Conservation (phyloP, 768 basidiomycete genomes). For the Panaeolus cyanescens region DNA sequence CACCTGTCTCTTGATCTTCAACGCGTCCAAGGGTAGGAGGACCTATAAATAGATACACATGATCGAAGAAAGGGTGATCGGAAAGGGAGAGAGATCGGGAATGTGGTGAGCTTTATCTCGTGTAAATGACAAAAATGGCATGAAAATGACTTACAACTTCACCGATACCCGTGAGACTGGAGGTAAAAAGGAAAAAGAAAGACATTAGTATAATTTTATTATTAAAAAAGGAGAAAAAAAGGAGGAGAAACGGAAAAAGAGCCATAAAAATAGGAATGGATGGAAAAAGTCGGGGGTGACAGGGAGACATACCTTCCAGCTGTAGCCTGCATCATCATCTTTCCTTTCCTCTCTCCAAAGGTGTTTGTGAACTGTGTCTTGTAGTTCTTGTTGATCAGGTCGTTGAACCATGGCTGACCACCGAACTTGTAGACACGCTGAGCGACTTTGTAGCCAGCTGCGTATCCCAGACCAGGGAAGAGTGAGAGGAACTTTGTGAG, state of each 20-base stretch:
- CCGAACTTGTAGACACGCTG: slow-evolving; percentile 98
- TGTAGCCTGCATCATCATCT: slow-evolving; percentile 92
- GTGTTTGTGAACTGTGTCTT: slow-evolving; percentile 77
- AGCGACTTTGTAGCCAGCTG: slow-evolving; percentile 95
- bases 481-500: slow-evolving; percentile 78
- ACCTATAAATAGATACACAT: slow-evolving; percentile 47
- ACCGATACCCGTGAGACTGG: slow-evolving; percentile 79
- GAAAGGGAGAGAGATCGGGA: neutral
- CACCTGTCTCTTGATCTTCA: slow-evolving; percentile 98
- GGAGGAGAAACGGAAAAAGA: too few species aligned
- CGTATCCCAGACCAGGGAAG: slow-evolving; percentile 98
- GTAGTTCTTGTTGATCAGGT: slow-evolving; percentile 82
- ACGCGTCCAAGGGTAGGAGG: slow-evolving; percentile 92
- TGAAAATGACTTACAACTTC: slow-evolving; percentile 72
- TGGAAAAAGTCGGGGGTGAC: neutral
- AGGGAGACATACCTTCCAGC: slow-evolving; percentile 76
- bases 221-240: neutral
- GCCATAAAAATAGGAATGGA: too few species aligned
- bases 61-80: neutral
- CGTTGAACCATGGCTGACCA: slow-evolving; percentile 97
- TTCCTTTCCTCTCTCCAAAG: slow-evolving; percentile 95
- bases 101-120: neutral
- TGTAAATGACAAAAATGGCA: neutral
- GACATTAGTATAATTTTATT: neutral
- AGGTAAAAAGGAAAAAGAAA: slow-evolving; percentile 8